Percentiles rank a stretch among this genome's conserved stretches.
Conservation (phyloP, 106 monocot genomes). For the Alisma plantagoaquatica region DNA sequence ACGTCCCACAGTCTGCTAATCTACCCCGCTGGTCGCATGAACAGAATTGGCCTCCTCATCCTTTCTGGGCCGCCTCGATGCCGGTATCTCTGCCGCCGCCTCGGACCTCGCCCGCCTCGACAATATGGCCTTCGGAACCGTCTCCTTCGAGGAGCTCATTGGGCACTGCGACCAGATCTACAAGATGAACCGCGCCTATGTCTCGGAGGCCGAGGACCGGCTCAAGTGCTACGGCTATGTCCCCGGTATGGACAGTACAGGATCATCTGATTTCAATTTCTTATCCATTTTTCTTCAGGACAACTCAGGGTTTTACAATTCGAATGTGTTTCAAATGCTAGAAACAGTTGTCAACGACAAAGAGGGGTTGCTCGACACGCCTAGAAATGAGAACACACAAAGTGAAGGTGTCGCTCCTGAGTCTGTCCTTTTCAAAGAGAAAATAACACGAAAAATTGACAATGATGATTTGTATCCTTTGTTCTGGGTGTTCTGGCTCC, state of each 20-base stretch:
- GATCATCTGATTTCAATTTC: no score
- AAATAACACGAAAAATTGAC: no score
- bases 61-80: slow-evolving; percentile 38
- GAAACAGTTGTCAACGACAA: no score
- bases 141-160: slow-evolving; percentile 81
- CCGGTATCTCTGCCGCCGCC: slow-evolving; percentile 30
- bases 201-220: slow-evolving; percentile 32
- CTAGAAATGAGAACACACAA: no score
- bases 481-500: not conserved
- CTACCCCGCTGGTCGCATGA: not conserved
- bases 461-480: no score
- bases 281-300: no score
- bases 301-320: no score
- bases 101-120: slow-evolving; percentile 53
- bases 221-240: slow-evolving; percentile 45
- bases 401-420: no score
- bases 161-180: slow-evolving; percentile 72
- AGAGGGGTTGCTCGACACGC: no score
- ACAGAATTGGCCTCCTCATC: slow-evolving; percentile 54
- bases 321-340: no score
- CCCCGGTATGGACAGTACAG: slow-evolving; percentile 42
- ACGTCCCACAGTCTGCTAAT: not conserved
- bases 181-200: slow-evolving; percentile 34
- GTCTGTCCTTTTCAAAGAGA: no score
- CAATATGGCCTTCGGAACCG: slow-evolving; percentile 66